A percentile compares a stretch with the other conserved stretches of the same genome.
phyloP scores from a whole-genome alignment of 2,329 filamentous ascomycete species.

The Cladobotryum mycophilum region DNA sequence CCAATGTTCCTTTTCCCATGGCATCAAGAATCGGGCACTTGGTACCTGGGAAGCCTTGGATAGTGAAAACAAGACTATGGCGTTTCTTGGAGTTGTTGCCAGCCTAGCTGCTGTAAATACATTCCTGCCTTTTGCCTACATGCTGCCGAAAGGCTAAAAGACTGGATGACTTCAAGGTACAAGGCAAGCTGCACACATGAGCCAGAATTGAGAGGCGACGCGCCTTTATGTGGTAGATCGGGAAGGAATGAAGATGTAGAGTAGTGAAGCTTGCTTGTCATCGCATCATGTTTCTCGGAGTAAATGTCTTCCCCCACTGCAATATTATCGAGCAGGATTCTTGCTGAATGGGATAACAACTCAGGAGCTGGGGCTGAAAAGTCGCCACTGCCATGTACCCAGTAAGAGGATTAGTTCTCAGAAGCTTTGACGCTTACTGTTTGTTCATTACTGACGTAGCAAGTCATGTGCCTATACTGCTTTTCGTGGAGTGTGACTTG shows the following conservation, averaged over 20 bases:
- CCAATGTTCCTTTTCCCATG: too few relatives aligned
- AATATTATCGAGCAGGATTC: neutral
- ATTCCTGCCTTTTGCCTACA: neutral
- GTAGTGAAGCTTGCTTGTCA: neutral
- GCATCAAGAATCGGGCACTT: too few relatives aligned
- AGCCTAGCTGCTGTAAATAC: neutral
- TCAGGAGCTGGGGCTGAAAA: conserved; percentile 1
- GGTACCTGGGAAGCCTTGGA: too few relatives aligned
- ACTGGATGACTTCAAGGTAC: conserved; percentile 1
- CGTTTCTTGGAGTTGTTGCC: neutral
- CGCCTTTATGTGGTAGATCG: neutral
- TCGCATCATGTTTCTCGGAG: neutral
- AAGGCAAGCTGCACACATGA: conserved; percentile 3
- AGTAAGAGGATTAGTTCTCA: neutral
- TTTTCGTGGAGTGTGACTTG: neutral
- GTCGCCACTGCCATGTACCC: conserved; percentile 1
- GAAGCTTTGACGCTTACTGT: neutral
- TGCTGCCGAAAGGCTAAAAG: neutral
- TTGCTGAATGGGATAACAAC: conserved; percentile 3
- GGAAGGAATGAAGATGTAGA: neutral
- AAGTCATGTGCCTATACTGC: neutral
- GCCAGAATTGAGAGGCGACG: neutral
- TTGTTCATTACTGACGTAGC: neutral
- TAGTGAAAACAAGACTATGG: too few relatives aligned
- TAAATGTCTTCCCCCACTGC: neutral